Percentiles rank a stretch among this genome's conserved stretches.
phyloP scores from a whole-genome alignment of 768 basidiomycete species.

The Tylopilus felleus region DNA sequence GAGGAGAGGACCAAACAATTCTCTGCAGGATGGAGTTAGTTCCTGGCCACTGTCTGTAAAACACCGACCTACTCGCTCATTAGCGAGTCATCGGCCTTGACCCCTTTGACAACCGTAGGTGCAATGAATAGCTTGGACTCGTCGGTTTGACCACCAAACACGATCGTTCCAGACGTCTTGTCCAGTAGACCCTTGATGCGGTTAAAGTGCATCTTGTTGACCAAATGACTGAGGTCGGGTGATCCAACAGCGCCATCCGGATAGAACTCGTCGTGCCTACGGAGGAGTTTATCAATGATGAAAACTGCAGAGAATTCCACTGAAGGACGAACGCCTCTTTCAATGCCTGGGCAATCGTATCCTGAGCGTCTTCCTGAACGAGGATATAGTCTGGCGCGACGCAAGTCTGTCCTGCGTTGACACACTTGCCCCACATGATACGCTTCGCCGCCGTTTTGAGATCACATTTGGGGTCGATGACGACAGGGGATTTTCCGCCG shows the following conservation, averaged over 20 bases:
- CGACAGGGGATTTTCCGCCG: conserved; percentile 72
- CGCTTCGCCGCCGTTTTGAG: conserved; percentile 62
- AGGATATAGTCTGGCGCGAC: conserved; percentile 57
- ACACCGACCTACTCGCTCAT: conserved; percentile 63
- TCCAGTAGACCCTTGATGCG: conserved; percentile 64
- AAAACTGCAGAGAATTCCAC: not conserved
- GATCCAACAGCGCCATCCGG: conserved; percentile 42
- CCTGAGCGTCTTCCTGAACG: conserved; percentile 41
- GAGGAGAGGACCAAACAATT: conserved; percentile 81
- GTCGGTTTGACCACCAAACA: conserved; percentile 61
- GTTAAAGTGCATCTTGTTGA: conserved; percentile 50
- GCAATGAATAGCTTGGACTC: conserved; percentile 59
- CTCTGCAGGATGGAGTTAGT: conserved; percentile 40
- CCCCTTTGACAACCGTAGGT: conserved; percentile 68
- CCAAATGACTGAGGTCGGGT: conserved; percentile 48
- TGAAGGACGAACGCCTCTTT: conserved; percentile 38
- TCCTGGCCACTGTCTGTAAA: not conserved
- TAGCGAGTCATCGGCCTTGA: conserved; percentile 60
- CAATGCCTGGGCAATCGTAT: conserved; percentile 38
- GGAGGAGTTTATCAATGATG: not conserved
- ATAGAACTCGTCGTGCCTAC: conserved; percentile 34
- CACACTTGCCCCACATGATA: conserved; percentile 78
- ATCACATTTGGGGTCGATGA: conserved; percentile 69
- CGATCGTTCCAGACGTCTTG: conserved; percentile 60
- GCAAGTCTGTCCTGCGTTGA: conserved; percentile 79